phyloP scores from a whole-genome alignment of 768 basidiomycete genomes.

The Coprinopsis marcescibilis region DNA sequence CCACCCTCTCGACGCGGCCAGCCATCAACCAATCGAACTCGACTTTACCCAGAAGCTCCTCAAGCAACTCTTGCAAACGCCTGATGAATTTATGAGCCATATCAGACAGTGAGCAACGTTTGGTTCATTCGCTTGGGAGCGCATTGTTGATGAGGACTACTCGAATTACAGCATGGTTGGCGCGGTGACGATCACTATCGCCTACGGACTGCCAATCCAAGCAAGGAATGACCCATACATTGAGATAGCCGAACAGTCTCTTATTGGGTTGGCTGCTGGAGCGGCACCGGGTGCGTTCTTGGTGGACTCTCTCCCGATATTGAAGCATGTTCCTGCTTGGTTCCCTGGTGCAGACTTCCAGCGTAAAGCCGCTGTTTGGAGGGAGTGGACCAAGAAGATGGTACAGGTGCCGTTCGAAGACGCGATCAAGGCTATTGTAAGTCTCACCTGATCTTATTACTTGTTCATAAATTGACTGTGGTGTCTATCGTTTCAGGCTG shows the following conservation, averaged over 20 bases:
- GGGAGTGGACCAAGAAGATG: slow-evolving; percentile 19
- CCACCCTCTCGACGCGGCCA: slow-evolving; percentile 30
- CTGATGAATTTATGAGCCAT: slow-evolving; percentile 37
- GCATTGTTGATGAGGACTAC: slow-evolving; percentile 20
- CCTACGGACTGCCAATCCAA: slow-evolving; percentile 29
- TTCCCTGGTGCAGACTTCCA: slow-evolving; percentile 34
- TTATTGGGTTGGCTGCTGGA: slow-evolving; percentile 22
- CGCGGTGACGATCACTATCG: slow-evolving; percentile 24
- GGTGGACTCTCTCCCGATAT: slow-evolving; percentile 28
- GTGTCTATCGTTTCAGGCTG: slow-evolving; percentile 6
- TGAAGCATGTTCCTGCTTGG: slow-evolving; percentile 34
- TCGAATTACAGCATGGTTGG: slow-evolving; percentile 28
- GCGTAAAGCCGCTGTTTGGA: slow-evolving; percentile 28
- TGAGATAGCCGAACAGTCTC: slow-evolving; percentile 22
- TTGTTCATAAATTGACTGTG: neutral
- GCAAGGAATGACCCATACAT: slow-evolving; percentile 30
- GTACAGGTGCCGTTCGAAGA: slow-evolving; percentile 21
- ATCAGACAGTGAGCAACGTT: slow-evolving; percentile 33
- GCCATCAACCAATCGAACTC: slow-evolving; percentile 40
- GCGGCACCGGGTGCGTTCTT: slow-evolving; percentile 28
- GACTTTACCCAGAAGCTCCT: slow-evolving; percentile 39
- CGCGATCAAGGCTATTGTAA: slow-evolving; percentile 17
- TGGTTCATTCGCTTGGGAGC: neutral
- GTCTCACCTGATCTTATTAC: neutral
- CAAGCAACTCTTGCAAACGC: slow-evolving; percentile 32